Conservation (phyloP, 148 eudicot species). For the Arctostaphylos glauca region DNA sequence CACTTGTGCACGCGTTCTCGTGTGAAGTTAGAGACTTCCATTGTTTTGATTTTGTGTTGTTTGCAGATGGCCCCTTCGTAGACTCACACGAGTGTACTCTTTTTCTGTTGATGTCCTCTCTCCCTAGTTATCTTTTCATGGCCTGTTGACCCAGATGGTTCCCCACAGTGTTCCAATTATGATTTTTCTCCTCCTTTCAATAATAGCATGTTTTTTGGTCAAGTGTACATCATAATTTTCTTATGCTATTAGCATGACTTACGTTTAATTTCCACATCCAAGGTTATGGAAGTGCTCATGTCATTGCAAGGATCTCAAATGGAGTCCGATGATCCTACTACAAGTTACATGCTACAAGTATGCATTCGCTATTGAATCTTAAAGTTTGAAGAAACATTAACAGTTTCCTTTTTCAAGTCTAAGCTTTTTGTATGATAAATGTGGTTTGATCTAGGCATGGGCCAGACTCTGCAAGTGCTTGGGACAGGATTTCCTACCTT, state of each 20-base stretch:
- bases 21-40: neutral
- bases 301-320: slow-evolving; percentile 93
- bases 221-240: neutral
- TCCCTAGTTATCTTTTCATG: neutral
- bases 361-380: slow-evolving; percentile 13
- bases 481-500: slow-evolving; percentile 98
- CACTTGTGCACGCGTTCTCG: neutral
- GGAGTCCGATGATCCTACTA: slow-evolving; percentile 96
- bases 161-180: neutral
- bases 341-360: slow-evolving; percentile 97
- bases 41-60: slow-evolving; percentile 2
- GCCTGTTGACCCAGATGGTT: neutral
- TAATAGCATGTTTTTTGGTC: neutral
- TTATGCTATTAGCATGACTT: neutral
- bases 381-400: neutral
- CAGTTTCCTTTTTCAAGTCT: neutral
- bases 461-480: slow-evolving; percentile 99
- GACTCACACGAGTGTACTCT: neutral
- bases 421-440: neutral
- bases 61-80: neutral
- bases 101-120: neutral
- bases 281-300: slow-evolving; percentile 99
- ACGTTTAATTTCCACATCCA: slow-evolving; percentile 12
- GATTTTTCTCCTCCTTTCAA: neutral
- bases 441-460: slow-evolving; percentile 68